phyloP scores from a whole-genome alignment of 2,329 filamentous ascomycete species.

The Microsporum ferrugineum region DNA sequence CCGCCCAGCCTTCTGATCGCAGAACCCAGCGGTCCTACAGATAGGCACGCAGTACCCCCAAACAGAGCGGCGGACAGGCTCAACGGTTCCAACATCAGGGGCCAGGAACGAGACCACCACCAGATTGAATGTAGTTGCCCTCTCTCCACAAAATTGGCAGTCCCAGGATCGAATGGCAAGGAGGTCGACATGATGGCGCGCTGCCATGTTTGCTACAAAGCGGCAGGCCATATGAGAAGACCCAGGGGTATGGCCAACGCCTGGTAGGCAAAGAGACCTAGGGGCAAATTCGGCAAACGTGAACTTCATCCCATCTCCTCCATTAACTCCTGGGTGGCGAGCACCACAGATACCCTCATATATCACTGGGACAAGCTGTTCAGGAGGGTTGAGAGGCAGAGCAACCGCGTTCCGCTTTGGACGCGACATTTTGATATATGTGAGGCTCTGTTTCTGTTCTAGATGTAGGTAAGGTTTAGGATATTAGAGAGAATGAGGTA shows the following conservation, averaged over 20 bases:
- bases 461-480: no score
- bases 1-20: conserved; percentile 2
- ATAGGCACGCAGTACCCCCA: conserved; percentile 7
- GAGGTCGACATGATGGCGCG: background rate
- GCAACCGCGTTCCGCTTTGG: background rate
- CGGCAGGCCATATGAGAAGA: background rate
- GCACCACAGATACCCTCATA: conserved; percentile 2
- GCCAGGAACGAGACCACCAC: background rate
- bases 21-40: conserved; percentile 1
- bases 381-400: background rate
- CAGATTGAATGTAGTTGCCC: background rate
- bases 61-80: background rate
- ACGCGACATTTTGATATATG: background rate
- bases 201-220: conserved; percentile 5
- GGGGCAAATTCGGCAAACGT: conserved; percentile 3
- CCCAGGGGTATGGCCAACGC: background rate
- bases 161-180: conserved; percentile 4
- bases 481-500: no score
- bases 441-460: no score
- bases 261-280: background rate
- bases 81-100: background rate
- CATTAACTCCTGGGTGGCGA: conserved; percentile 4
- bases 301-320: conserved; percentile 5
- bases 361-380: background rate
- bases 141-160: conserved; percentile 5